A percentile compares a stretch with the other conserved stretches of the same genome.
Evolutionary conservation across 768 basidiomycete genomes (phyloP).

Genomic region (Lenzites betulinus): DNA sequence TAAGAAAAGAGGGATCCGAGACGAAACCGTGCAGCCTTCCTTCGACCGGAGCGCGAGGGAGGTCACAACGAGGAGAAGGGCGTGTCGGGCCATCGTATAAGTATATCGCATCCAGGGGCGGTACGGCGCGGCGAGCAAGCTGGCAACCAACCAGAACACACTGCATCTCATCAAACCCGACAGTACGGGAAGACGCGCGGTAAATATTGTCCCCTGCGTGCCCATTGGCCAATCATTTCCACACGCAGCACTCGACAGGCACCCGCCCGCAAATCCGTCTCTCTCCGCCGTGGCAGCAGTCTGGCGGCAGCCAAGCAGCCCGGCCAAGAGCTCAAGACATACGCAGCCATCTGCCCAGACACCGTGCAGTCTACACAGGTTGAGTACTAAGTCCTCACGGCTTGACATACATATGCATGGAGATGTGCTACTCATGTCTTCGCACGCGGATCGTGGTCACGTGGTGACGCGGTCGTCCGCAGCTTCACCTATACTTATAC

Average conservation of each 20-base stretch:
- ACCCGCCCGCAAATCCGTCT: background rate
- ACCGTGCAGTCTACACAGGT: background rate
- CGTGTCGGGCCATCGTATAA: background rate
- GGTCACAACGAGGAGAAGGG: constrained; percentile 7
- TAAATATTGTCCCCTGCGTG: background rate
- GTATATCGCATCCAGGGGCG: background rate
- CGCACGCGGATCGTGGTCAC: no score
- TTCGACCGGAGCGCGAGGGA: constrained; percentile 16
- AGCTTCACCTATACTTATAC: background rate
- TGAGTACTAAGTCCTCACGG: no score
- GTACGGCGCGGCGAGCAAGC: background rate
- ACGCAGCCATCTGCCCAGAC: background rate
- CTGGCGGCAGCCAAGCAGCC: background rate
- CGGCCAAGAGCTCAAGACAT: constrained; percentile 8
- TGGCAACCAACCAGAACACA: constrained; percentile 6
- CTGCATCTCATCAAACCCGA: constrained; percentile 1
- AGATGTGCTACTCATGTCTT: no score
- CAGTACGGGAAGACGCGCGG: background rate
- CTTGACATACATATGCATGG: no score
- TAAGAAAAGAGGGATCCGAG: constrained; percentile 13
- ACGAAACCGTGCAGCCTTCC: constrained; percentile 17
- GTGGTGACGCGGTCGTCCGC: background rate
- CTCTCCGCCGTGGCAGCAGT: background rate
- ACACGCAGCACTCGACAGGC: background rate
- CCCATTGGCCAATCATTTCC: background rate